A percentile compares a stretch with the other conserved stretches of the same genome.
Evolutionary conservation across 2,329 filamentous ascomycete species (phyloP).

Genomic region (Didymellaceae sp.): DNA sequence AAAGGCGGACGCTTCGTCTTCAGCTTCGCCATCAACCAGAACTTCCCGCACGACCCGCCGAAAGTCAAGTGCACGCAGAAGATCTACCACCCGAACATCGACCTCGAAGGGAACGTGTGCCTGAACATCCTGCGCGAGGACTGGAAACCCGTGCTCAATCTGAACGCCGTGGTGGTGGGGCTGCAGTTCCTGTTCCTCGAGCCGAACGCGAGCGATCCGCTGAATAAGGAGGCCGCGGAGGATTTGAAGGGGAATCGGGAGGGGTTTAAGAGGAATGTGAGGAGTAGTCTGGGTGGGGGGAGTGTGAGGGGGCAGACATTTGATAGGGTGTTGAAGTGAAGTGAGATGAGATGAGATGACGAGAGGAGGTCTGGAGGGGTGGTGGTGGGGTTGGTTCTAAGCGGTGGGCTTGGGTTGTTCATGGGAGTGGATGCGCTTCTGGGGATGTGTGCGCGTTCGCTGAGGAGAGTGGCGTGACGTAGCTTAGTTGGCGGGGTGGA

Average conservation of each 20-base stretch:
- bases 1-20: constrained; percentile 88
- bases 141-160: constrained; percentile 97
- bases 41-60: constrained; percentile 95
- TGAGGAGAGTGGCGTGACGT: too few relatives aligned
- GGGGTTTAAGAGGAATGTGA: constrained; percentile 89
- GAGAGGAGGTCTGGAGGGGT: neutral
- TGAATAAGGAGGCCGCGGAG: constrained; percentile 97
- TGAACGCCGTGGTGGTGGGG: constrained; percentile 96
- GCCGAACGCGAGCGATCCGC: constrained; percentile 93
- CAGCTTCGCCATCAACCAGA: constrained; percentile 89
- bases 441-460: too few relatives aligned
- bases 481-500: neutral
- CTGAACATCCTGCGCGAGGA: constrained; percentile 96
- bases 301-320: constrained; percentile 74
- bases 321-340: constrained; percentile 77
- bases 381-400: neutral
- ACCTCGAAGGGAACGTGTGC: constrained; percentile 96
- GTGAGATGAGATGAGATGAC: neutral
- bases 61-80: constrained; percentile 98
- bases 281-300: constrained; percentile 81
- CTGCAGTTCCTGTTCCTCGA: constrained; percentile 97
- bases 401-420: neutral
- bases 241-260: constrained; percentile 87
- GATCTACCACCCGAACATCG: constrained; percentile 99
- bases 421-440: too few relatives aligned